phyloP scores from a whole-genome alignment of 1,284 basidiomycete genomes.

The Ustilago cynodontis region DNA sequence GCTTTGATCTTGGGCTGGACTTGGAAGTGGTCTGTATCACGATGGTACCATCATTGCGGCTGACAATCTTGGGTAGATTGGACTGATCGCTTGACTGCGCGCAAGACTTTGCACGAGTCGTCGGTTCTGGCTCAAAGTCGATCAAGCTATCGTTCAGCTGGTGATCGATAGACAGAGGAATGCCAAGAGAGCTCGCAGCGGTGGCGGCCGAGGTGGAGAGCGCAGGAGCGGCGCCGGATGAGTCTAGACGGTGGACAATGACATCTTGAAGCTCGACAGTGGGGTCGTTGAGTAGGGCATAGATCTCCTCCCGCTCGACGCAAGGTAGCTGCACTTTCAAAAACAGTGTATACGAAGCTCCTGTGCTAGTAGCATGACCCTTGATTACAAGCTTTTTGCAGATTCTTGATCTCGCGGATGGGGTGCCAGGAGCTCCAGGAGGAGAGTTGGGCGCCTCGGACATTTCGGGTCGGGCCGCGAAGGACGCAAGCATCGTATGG shows the following conservation, averaged over 20 bases:
- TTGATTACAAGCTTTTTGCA: slow-evolving; percentile 52
- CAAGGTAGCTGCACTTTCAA: slow-evolving; percentile 33
- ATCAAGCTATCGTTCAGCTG: slow-evolving; percentile 37
- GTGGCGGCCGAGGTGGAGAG: slow-evolving; percentile 40
- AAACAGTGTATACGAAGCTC: slow-evolving; percentile 42
- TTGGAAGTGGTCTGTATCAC: slow-evolving; percentile 5
- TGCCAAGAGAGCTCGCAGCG: slow-evolving; percentile 35
- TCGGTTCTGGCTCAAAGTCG: slow-evolving; percentile 6
- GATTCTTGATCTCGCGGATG: slow-evolving; percentile 15
- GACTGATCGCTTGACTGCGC: neutral
- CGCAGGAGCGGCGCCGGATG: slow-evolving; percentile 37
- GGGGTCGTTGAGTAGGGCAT: slow-evolving; percentile 17
- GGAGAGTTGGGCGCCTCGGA: neutral
- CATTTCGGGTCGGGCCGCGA: slow-evolving; percentile 6
- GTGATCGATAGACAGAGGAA: slow-evolving; percentile 38
- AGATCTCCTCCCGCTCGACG: neutral
- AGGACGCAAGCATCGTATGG: neutral
- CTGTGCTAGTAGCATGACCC: slow-evolving; percentile 34
- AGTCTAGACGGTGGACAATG: slow-evolving; percentile 37
- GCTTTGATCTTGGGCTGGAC: slow-evolving; percentile 24
- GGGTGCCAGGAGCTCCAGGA: neutral
- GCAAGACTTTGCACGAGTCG: neutral
- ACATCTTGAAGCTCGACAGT: slow-evolving; percentile 26
- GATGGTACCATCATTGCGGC: slow-evolving; percentile 14
- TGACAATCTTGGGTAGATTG: slow-evolving; percentile 15